A percentile compares a stretch with the other conserved stretches of the same genome.
Evolutionary conservation across 2,329 filamentous ascomycete species (phyloP).

Genomic region (Lachnellula suecica): DNA sequence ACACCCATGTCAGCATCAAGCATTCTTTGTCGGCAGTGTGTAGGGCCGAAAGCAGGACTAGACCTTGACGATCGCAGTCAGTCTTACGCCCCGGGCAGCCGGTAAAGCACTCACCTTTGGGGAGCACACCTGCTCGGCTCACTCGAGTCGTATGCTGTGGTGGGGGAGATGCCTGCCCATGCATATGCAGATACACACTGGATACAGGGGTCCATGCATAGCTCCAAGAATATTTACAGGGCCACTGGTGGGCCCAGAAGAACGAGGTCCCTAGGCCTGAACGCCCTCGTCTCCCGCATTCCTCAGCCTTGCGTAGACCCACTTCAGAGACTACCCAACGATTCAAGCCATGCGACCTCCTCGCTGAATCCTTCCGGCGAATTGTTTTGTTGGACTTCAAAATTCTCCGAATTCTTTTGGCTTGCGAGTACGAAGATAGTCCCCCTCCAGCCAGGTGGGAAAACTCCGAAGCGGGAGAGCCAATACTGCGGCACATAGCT

Average conservation of each 20-base stretch:
- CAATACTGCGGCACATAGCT: too few relatives aligned
- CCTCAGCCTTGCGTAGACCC: not conserved
- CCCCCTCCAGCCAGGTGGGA: too few relatives aligned
- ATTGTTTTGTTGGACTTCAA: too few relatives aligned
- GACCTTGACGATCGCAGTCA: not conserved
- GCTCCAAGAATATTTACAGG: not conserved
- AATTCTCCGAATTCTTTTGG: not conserved
- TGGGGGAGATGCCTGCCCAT: not conserved
- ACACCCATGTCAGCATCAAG: constrained; percentile 8
- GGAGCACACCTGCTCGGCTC: not conserved
- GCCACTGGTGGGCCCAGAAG: not conserved
- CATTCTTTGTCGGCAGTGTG: constrained; percentile 8
- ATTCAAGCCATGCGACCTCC: too few relatives aligned
- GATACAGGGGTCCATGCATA: not conserved
- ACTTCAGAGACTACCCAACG: too few relatives aligned
- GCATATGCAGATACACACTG: not conserved
- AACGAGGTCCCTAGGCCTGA: not conserved
- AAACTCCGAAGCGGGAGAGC: too few relatives aligned
- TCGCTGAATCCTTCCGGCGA: too few relatives aligned
- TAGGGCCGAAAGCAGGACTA: constrained; percentile 6
- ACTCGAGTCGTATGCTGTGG: not conserved
- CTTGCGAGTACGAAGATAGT: not conserved
- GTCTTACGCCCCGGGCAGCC: not conserved
- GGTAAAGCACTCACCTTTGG: not conserved
- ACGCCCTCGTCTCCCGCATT: not conserved